Percentiles rank a stretch among this genome's conserved stretches.
Evolutionary conservation across 2,329 filamentous ascomycete species (phyloP).

Genomic region (Exophiala bonariae): DNA sequence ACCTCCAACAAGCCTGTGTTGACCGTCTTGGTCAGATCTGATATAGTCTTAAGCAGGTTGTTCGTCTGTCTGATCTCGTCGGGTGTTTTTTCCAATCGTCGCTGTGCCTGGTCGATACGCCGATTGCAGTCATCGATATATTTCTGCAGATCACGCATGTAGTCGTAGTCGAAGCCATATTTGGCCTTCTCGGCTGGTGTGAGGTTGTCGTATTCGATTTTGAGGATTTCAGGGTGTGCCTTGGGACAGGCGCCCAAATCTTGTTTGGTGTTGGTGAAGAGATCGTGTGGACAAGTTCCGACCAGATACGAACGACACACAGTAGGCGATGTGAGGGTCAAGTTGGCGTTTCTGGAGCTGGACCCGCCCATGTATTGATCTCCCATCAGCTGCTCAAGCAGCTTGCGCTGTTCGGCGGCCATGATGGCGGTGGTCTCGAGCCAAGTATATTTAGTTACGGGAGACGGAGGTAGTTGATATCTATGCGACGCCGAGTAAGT

Average conservation of each 20-base stretch:
- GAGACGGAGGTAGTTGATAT: no score
- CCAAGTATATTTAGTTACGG: not conserved
- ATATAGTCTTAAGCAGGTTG: constrained; percentile 79
- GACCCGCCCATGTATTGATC: constrained; percentile 78
- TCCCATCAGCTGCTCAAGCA: constrained; percentile 89
- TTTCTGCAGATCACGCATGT: constrained; percentile 91
- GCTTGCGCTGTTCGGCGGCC: constrained; percentile 96
- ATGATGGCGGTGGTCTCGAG: constrained; percentile 51
- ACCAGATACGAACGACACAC: constrained; percentile 93
- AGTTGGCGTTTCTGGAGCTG: constrained; percentile 72
- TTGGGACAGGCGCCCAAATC: constrained; percentile 88
- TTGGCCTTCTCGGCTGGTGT: constrained; percentile 69
- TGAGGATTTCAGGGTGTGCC: constrained; percentile 83
- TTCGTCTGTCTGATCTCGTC: constrained; percentile 98
- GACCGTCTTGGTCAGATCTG: constrained; percentile 75
- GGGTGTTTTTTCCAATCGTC: constrained; percentile 59
- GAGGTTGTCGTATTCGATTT: constrained; percentile 81
- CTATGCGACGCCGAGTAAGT: no score
- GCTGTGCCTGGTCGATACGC: constrained; percentile 40
- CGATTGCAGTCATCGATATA: constrained; percentile 97
- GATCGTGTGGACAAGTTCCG: constrained; percentile 94
- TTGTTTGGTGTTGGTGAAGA: constrained; percentile 99
- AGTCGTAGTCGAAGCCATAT: constrained; percentile 94
- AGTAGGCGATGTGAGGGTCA: constrained; percentile 87
- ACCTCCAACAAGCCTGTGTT: constrained; percentile 83